Evolutionary conservation across 495 filamentous ascomycete genomes (phyloP).

Genomic region (Xylaria telfairii): DNA sequence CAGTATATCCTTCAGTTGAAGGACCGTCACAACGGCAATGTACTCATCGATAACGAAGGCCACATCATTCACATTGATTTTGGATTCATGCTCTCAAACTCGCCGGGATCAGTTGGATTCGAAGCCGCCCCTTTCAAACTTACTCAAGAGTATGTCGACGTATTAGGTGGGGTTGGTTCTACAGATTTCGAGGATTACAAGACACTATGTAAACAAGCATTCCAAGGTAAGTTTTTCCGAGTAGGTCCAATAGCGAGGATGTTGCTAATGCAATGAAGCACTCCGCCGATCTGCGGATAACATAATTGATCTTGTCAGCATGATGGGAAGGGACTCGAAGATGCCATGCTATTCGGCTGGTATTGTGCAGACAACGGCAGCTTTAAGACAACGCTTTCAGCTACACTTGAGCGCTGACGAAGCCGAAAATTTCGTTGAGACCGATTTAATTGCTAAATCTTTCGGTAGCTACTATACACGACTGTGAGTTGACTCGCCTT

Average conservation of each 20-base stretch:
- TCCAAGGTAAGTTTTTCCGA: constrained; percentile 60
- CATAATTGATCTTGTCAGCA: constrained; percentile 72
- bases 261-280: constrained; percentile 46
- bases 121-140: constrained; percentile 82
- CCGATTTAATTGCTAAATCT: constrained; percentile 71
- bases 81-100: constrained; percentile 83
- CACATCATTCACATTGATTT: constrained; percentile 86
- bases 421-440: constrained; percentile 75
- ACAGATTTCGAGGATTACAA: constrained; percentile 70
- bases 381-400: constrained; percentile 70
- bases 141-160: constrained; percentile 78
- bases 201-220: constrained; percentile 73
- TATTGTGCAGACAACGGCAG: constrained; percentile 63
- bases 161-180: constrained; percentile 69
- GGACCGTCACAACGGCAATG: constrained; percentile 82
- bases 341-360: constrained; percentile 79
- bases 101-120: constrained; percentile 76
- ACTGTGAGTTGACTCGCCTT: constrained; percentile 54
- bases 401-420: constrained; percentile 75
- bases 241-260: background rate
- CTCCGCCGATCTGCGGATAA: constrained; percentile 73
- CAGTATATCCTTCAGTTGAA: constrained; percentile 79
- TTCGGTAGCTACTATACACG: constrained; percentile 79
- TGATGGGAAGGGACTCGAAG: constrained; percentile 77
- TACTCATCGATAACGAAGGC: constrained; percentile 77